Evolutionary conservation across 331 rosid species (phyloP), one percentile per base, ranked within the genome.

Genomic region (Phaseolus coccineus): DNA sequence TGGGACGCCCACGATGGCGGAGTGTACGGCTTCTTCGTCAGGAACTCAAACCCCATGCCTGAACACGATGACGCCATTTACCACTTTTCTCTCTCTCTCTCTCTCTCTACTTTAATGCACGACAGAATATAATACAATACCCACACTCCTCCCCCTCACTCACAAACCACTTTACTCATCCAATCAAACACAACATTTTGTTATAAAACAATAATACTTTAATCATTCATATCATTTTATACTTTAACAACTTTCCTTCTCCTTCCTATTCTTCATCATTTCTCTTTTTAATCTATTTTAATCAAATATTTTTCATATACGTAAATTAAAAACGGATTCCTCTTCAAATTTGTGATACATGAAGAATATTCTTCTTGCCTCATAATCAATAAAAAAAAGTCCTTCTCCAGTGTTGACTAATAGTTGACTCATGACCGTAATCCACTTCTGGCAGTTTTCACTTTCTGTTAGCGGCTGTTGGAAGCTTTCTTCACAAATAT

Each of bases 1-100:
- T 90, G 91, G 40, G 94, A 80, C 4, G 98, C 97, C 98, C 98
- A 94, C 2, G 93, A 74, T 66, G 98, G 98, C 77, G 97, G 88
- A 7, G 71, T 66, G 63, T 89, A 94, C 1, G 87, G 70, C 82
- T 83, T 92, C 73, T 85, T 74, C 1, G 84, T 52, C 48, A 92
- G 87, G 69, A 94, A 92, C 52, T 71, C 91, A 31, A 68, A 68
- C 0, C 56, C 71, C 53, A 67, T 4, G 0, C 2, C 2, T 13
- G 51, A 46, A 46, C 4, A 46, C 51, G 70, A 31, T 56, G 42
- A 76, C 22, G 52, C 40, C 74, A 47, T 19, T 19, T 19, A 19
- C 22, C 22, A 19, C 22, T 19, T 19, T 19, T 19, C 22, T 19
- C 22, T 19, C 22, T 19, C 22, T 19, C 22, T 19, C 22, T 19